Conservation (phyloP, 345 rosid genomes). For the Lepidium aucheri region DNA sequence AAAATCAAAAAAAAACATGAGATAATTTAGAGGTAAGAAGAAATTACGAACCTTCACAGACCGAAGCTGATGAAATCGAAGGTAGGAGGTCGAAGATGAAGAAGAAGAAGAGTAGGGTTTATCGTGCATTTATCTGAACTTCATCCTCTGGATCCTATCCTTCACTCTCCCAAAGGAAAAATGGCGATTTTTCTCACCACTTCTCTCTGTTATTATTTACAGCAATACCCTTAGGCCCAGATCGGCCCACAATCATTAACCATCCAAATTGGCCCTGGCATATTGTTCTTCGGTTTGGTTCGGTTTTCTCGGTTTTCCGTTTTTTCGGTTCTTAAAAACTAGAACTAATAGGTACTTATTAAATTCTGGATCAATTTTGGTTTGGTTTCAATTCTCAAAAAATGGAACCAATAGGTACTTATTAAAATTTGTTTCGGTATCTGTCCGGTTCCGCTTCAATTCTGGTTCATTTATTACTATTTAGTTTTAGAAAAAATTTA, state of each 20-base stretch:
- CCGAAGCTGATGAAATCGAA: neutral
- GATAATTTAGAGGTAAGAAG: neutral
- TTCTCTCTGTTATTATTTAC: neutral
- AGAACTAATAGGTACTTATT: too few relatives aligned
- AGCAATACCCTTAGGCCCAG: conserved; percentile 15
- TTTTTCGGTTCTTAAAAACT: too few relatives aligned
- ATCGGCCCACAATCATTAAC: neutral
- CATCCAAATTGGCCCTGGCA: too few relatives aligned
- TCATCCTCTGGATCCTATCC: conserved; percentile 14
- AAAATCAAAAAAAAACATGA: neutral
- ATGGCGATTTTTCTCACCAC: neutral
- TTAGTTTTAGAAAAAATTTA: too few relatives aligned
- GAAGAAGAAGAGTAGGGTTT: conserved; percentile 12
- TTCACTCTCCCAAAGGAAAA: neutral
- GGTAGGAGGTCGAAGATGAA: neutral
- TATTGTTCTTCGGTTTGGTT: too few relatives aligned
- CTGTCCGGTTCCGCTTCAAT: too few relatives aligned
- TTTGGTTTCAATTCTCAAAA: too few relatives aligned
- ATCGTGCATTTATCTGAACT: conserved; percentile 11
- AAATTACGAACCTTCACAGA: neutral
- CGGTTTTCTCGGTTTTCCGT: too few relatives aligned
- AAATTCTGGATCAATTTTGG: too few relatives aligned
- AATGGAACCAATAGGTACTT: too few relatives aligned
- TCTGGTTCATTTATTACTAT: too few relatives aligned
- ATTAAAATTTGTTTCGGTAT: too few relatives aligned